Percentiles rank a stretch among this genome's conserved stretches.
These are phyloP conservation scores for Puccinia polysora DNA, from an alignment of 1,284 basidiomycete species.

Conservation along the genomic window DNA sequence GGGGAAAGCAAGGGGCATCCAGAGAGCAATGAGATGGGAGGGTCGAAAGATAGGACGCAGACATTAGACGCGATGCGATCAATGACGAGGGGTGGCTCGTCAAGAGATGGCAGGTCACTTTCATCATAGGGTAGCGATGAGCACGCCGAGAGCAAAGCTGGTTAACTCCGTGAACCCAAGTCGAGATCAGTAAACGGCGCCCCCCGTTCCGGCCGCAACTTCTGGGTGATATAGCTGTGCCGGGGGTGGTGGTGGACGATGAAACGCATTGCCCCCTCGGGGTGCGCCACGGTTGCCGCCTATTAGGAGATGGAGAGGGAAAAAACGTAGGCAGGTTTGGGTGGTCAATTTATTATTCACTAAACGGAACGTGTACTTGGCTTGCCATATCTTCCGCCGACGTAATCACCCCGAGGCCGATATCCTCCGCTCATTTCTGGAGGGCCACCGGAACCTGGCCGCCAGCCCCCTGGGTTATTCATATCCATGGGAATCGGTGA, in stretches of 20 bases:
- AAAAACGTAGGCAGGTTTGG: background rate
- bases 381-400: conserved; percentile 36
- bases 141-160: no score
- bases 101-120: no score
- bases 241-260: conserved; percentile 22
- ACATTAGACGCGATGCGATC: no score
- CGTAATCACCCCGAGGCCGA: conserved; percentile 32
- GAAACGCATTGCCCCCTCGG: conserved; percentile 14
- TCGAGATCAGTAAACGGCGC: conserved; percentile 14
- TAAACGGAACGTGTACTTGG: background rate
- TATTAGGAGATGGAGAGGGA: background rate
- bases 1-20: no score
- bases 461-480: conserved; percentile 32
- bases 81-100: no score
- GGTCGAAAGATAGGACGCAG: no score
- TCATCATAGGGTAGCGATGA: no score
- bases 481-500: conserved; percentile 19
- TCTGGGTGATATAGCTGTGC: conserved; percentile 20
- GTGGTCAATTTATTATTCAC: background rate
- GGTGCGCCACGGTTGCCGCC: conserved; percentile 27
- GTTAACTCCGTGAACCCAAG: no score
- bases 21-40: no score
- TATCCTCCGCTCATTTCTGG: conserved; percentile 26
- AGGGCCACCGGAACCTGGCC: conserved; percentile 21
- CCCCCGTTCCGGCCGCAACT: conserved; percentile 17